phyloP scores from a whole-genome alignment of 2,329 filamentous ascomycete species.

The Fusarium praegraminearum region DNA sequence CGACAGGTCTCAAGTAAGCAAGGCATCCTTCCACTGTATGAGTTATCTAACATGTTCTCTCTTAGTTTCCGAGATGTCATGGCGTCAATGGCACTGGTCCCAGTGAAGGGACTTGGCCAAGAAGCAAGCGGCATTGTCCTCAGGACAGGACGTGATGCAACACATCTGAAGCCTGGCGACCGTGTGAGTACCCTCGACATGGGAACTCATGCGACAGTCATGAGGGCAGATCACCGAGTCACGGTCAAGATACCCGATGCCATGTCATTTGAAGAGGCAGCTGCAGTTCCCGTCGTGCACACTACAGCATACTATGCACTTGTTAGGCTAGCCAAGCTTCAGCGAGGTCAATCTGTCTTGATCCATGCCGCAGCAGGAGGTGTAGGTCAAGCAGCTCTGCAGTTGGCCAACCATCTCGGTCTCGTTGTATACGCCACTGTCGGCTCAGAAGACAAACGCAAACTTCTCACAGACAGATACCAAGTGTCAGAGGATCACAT shows the following conservation, averaged over 20 bases:
- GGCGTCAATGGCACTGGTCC: not conserved
- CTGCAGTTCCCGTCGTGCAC: constrained; percentile 18
- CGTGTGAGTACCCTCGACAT: constrained; percentile 5
- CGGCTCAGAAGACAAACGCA: constrained; percentile 45
- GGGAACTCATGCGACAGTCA: constrained; percentile 3
- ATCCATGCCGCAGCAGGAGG: constrained; percentile 41
- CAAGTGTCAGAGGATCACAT: not conserved
- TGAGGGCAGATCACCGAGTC: not conserved
- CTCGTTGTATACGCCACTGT: constrained; percentile 50
- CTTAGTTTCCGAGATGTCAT: constrained; percentile 1
- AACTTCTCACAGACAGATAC: not conserved
- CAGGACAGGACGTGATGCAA: not conserved
- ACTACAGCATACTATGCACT: constrained; percentile 25
- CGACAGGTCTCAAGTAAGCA: not conserved
- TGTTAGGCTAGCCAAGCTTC: constrained; percentile 2
- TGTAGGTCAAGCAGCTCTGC: constrained; percentile 49
- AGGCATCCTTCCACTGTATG: not conserved
- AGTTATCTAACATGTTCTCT: not conserved
- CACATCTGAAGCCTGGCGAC: constrained; percentile 6
- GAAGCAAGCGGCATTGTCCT: constrained; percentile 2
- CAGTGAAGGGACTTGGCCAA: not conserved
- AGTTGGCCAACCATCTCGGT: constrained; percentile 36
- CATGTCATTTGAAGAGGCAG: constrained; percentile 21
- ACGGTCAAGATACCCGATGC: constrained; percentile 7
- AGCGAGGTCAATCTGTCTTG: constrained; percentile 45